Evolutionary conservation across 805 yeast species (phyloP).

Genomic region (Tanozyma kutaoensis): DNA sequence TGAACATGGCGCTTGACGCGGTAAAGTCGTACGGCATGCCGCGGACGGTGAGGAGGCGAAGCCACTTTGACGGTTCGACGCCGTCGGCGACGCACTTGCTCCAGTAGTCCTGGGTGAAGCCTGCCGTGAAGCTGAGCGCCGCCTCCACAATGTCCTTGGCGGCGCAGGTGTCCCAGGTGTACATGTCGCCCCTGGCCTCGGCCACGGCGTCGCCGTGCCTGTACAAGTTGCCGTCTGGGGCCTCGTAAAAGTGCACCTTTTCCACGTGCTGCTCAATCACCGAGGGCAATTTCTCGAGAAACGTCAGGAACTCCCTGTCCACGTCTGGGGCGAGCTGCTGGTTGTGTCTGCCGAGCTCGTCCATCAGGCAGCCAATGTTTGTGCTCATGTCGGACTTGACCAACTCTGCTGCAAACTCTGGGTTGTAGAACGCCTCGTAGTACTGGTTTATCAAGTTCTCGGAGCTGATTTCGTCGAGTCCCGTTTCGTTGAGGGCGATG

Average conservation of each 20-base stretch:
- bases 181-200: slow-evolving; percentile 30
- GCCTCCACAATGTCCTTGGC: slow-evolving; percentile 37
- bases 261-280: too few relatives aligned
- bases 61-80: slow-evolving; percentile 30
- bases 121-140: slow-evolving; percentile 34
- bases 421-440: slow-evolving; percentile 37
- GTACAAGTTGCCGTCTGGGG: too few relatives aligned
- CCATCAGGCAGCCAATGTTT: slow-evolving; percentile 54
- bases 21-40: slow-evolving; percentile 53
- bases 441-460: slow-evolving; percentile 23
- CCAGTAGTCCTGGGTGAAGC: slow-evolving; percentile 41
- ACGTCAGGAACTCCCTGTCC: slow-evolving; percentile 21
- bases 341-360: slow-evolving; percentile 75
- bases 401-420: slow-evolving; percentile 39
- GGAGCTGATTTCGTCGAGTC: slow-evolving; percentile 42
- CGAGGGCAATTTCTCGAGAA: slow-evolving; percentile 13
- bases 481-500: slow-evolving; percentile 62
- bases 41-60: slow-evolving; percentile 32
- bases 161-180: slow-evolving; percentile 39
- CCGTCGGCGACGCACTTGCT: slow-evolving; percentile 21
- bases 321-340: slow-evolving; percentile 56
- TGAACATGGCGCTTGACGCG: slow-evolving; percentile 38
- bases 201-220: too few relatives aligned
- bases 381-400: slow-evolving; percentile 34
- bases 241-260: too few relatives aligned